Conservation (phyloP, 441 rosid genomes). For the Gossypium gossypioides region DNA sequence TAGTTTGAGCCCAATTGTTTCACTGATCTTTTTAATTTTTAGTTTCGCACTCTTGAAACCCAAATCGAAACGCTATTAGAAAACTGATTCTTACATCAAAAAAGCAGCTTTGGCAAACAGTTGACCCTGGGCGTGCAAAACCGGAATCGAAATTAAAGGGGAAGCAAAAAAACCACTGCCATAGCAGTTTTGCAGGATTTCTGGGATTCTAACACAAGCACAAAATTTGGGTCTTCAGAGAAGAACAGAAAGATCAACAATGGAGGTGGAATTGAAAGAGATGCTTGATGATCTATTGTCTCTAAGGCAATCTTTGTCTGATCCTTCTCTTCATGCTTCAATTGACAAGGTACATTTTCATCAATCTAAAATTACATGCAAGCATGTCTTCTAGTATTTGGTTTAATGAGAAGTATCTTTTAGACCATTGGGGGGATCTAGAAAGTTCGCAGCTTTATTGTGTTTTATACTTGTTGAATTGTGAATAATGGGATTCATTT, state of each 20-base stretch:
- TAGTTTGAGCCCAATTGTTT: neutral
- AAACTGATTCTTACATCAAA: neutral
- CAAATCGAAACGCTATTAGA: neutral
- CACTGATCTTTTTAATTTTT: neutral
- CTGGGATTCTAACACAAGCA: neutral
- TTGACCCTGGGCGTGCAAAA: neutral
- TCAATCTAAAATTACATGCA: neutral
- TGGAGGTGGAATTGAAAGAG: constrained; percentile 68
- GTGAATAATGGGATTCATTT: neutral
- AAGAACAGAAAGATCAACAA: constrained; percentile 17
- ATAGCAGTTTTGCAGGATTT: neutral
- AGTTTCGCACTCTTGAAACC: neutral
- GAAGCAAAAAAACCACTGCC: neutral
- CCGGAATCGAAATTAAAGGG: neutral
- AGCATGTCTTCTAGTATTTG: neutral
- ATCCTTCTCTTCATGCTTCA: constrained; percentile 39
- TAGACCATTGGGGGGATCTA: neutral
- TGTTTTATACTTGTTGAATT: neutral
- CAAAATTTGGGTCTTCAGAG: neutral
- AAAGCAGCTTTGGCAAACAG: neutral
- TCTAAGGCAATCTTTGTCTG: constrained; percentile 45
- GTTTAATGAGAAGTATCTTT: neutral
- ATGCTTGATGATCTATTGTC: constrained; percentile 49
- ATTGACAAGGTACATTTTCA: constrained; percentile 41
- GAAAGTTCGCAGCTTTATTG: neutral